Evolutionary conservation across 2,329 filamentous ascomycete species (phyloP).

Genomic region (Ascochyta koolunga): DNA sequence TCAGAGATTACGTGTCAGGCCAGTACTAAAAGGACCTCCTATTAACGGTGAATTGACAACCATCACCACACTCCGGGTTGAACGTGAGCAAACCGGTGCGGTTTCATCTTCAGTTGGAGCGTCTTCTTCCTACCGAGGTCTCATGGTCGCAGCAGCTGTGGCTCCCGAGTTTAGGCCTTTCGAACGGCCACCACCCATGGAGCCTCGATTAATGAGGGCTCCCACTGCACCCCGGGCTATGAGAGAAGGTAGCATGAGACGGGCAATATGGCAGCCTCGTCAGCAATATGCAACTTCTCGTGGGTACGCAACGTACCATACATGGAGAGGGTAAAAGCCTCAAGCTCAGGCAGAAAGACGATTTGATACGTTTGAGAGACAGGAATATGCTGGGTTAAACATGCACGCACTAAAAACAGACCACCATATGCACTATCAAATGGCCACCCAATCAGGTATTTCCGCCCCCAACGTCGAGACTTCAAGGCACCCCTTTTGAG

Average conservation of each 20-base stretch:
- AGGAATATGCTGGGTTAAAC: background rate
- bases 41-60: background rate
- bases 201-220: slow-evolving; percentile 8
- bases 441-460: background rate
- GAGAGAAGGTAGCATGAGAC: background rate
- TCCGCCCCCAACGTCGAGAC: background rate
- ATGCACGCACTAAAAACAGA: background rate
- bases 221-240: slow-evolving; percentile 6
- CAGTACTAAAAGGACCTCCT: background rate
- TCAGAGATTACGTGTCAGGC: background rate
- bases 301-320: background rate
- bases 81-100: background rate
- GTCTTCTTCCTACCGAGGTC: background rate
- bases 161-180: slow-evolving; percentile 6
- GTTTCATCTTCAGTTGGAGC: background rate
- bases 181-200: background rate
- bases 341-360: too few relatives aligned
- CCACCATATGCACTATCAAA: too few relatives aligned
- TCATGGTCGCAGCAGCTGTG: background rate
- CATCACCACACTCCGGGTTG: background rate
- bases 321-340: background rate
- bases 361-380: too few relatives aligned
- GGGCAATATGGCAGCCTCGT: background rate
- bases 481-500: background rate
- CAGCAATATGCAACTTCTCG: background rate